Conservation (phyloP, 2,329 filamentous ascomycete genomes). For the Helicocarpus griseus region DNA sequence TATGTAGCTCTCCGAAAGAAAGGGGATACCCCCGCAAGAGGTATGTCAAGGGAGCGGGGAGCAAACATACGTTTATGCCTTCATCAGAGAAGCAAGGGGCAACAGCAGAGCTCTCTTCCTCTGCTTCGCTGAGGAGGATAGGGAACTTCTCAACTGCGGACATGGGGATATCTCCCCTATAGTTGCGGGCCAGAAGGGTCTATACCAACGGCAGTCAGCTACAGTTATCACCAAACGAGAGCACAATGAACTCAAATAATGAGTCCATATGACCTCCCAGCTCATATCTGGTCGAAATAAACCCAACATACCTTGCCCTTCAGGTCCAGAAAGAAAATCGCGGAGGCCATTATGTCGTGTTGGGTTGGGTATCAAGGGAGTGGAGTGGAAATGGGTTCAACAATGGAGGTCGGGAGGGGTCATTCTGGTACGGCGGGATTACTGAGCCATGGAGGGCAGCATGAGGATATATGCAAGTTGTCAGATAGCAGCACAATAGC, state of each 20-base stretch:
- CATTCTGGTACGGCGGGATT: conserved; percentile 3
- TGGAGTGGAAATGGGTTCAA: conserved; percentile 5
- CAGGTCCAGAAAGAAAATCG: conserved; percentile 95
- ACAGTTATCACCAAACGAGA: not conserved
- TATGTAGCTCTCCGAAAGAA: conserved; percentile 6
- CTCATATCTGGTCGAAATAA: not conserved
- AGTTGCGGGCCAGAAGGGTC: conserved; percentile 98
- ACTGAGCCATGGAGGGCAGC: not conserved
- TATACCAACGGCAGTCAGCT: conserved; percentile 32
- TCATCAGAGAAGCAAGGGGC: conserved; percentile 97
- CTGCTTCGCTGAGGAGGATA: conserved; percentile 87
- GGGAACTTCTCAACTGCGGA: conserved; percentile 98
- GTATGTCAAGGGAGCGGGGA: conserved; percentile 2
- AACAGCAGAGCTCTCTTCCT: conserved; percentile 97
- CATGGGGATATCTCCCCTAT: conserved; percentile 98
- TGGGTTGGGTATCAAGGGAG: conserved; percentile 1
- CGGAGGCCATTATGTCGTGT: conserved; percentile 70
- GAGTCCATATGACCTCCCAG: not conserved
- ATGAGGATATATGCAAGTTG: not conserved
- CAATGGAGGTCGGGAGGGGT: not conserved
- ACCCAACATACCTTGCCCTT: conserved; percentile 88
- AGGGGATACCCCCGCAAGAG: not conserved
- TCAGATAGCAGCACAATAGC: not conserved
- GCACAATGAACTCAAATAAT: not conserved
- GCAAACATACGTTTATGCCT: conserved; percentile 76